Base-by-base conservation (phyloP, 2,329 filamentous ascomycete genomes). In the Gaeumannomyces sp. region DNA sequence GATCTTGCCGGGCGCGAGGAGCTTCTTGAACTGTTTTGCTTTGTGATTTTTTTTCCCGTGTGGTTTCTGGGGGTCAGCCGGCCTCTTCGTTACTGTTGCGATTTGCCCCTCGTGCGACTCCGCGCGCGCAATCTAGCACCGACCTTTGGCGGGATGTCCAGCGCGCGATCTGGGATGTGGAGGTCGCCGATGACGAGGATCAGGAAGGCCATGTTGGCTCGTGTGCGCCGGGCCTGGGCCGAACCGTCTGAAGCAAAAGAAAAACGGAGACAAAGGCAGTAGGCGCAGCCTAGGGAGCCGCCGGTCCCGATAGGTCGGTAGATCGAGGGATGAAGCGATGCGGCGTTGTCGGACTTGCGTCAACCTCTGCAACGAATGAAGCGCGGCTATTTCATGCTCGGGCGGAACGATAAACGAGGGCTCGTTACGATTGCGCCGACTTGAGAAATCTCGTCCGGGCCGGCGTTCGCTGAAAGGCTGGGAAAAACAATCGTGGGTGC, bases 151-250 rank as follows among this genome's bases (percentile, higher is more conserved):
- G 93, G 93, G 73, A 97, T 93, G 77, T 96, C 93, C 69, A 95
- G 88, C 71, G 92, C 93, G 76, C 93, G 85, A 78, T 97, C 93
- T 72, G 93, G 93, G 78, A 97, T 96, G 81, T 96, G 93, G 64
- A 97, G 86, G 80, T 97, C 93, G 76, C 92, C 92, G 71, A 97
- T 92, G 74, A 95, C 92, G 75, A 97, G 86, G 74, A 96, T 93
- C 70, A 97, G 84, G 79, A 94, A 92, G 69, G 92, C 92, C 81
- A 94, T 92, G 82, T 33, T 31, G 28, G 29, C 19, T 53, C n/a
- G 27, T 22, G 19, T 14, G 61, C 45, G 28, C 45, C 50, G 38
- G 57, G 29, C 10, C 16, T 31, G 28, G 28, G 33, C 45, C 8
- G 45, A 28, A 6, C 28, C 25, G 19, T n/a, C 19, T 56, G 50